Conservation (phyloP, 176 grass and related monocot genomes). For the Paspalum notatum region DNA sequence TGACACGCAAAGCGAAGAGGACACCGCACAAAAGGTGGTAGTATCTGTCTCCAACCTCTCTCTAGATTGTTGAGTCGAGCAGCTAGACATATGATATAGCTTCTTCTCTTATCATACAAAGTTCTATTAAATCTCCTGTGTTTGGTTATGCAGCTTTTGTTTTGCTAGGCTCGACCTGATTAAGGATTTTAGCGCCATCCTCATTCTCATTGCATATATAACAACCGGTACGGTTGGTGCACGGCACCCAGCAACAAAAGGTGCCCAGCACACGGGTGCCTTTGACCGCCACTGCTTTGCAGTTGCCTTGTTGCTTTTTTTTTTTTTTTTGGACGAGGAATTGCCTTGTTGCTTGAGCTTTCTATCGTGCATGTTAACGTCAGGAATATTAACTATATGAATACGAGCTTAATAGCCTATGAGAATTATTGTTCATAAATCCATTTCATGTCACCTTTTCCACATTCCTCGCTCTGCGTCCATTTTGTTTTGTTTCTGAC, state of each 20-base stretch:
- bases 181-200: conserved; percentile 34
- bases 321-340: too few relatives aligned
- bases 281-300: neutral
- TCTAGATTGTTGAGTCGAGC: too few relatives aligned
- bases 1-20: too few relatives aligned
- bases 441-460: neutral
- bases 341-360: neutral
- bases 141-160: neutral
- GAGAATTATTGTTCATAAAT: conserved; percentile 23
- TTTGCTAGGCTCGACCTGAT: conserved; percentile 29
- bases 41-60: too few relatives aligned
- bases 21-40: too few relatives aligned
- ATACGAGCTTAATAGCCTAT: neutral
- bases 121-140: too few relatives aligned
- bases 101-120: too few relatives aligned
- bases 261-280: neutral
- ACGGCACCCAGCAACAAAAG: neutral
- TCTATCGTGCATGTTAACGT: conserved; percentile 15
- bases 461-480: neutral
- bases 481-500: neutral
- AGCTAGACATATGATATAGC: too few relatives aligned
- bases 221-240: conserved; percentile 12
- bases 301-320: neutral
- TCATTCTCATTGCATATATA: neutral
- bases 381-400: conserved; percentile 3